Percentiles rank a stretch among this genome's conserved stretches.
phyloP scores from a whole-genome alignment of 2,329 filamentous ascomycete species.

The Hypomyces perniciosus region DNA sequence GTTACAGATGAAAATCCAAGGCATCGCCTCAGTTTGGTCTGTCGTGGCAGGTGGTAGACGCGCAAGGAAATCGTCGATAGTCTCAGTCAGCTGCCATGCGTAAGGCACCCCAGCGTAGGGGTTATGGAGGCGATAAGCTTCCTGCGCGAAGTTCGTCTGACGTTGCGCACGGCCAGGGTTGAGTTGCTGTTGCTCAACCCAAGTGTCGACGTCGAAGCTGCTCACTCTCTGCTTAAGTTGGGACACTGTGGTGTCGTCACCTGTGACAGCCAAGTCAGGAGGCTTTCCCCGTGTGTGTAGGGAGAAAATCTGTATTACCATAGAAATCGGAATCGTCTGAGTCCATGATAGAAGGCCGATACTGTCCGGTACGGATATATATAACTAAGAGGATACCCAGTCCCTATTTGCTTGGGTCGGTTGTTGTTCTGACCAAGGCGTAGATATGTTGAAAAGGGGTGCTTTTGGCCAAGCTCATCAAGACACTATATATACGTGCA shows the following conservation, averaged over 20 bases:
- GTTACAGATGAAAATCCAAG: slow-evolving; percentile 72
- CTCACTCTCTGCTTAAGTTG: slow-evolving; percentile 44
- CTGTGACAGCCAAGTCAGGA: slow-evolving; percentile 31
- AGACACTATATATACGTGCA: too few species aligned
- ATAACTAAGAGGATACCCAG: not conserved
- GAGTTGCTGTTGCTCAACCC: slow-evolving; percentile 28
- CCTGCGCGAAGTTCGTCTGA: slow-evolving; percentile 13
- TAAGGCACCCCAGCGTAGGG: slow-evolving; percentile 47
- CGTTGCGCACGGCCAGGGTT: slow-evolving; percentile 24
- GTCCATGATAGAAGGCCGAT: slow-evolving; percentile 26
- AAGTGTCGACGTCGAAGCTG: slow-evolving; percentile 44
- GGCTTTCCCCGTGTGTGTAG: not conserved
- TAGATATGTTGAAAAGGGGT: too few species aligned
- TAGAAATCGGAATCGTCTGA: slow-evolving; percentile 52
- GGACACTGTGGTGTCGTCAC: slow-evolving; percentile 44
- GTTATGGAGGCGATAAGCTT: slow-evolving; percentile 45
- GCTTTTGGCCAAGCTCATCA: too few species aligned
- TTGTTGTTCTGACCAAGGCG: not conserved
- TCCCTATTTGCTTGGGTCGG: not conserved
- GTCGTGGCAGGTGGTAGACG: slow-evolving; percentile 65
- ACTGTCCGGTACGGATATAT: not conserved
- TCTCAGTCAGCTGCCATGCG: slow-evolving; percentile 60
- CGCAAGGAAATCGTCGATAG: slow-evolving; percentile 56
- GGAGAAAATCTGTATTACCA: slow-evolving; percentile 31
- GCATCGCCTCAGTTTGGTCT: slow-evolving; percentile 34